Conservation (phyloP, 345 rosid genomes). For the Dovyalis caffra region DNA sequence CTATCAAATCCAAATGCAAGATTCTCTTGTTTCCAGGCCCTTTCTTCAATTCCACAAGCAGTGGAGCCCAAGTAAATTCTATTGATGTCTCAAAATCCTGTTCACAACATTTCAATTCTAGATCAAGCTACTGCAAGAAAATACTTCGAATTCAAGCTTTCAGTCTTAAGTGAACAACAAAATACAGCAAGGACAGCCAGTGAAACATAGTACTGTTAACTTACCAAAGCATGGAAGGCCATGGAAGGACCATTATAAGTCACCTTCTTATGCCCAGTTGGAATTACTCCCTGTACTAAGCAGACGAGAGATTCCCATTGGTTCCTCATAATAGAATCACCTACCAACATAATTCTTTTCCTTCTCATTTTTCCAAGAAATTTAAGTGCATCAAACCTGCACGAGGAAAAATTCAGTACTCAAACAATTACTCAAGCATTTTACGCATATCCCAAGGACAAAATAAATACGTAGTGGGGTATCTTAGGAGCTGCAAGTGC, state of each 20-base stretch:
- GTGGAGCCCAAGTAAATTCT: conserved; percentile 92
- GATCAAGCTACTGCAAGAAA: not conserved
- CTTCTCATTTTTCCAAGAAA: conserved; percentile 79
- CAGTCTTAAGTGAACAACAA: no score
- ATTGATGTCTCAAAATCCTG: conserved; percentile 80
- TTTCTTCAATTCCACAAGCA: conserved; percentile 78
- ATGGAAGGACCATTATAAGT: conserved; percentile 74
- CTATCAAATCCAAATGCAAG: conserved; percentile 79
- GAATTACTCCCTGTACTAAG: conserved; percentile 82
- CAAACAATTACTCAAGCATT: not conserved
- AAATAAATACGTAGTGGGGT: not conserved
- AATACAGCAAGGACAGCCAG: not conserved
- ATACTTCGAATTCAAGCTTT: no score
- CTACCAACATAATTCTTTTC: conserved; percentile 85
- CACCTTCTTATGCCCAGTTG: conserved; percentile 62
- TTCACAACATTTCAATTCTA: not conserved
- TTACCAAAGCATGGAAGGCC: conserved; percentile 86
- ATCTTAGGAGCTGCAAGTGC: no score
- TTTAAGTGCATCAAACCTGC: conserved; percentile 81
- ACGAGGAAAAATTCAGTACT: not conserved
- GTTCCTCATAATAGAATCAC: conserved; percentile 97
- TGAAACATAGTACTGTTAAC: not conserved
- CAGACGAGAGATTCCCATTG: conserved; percentile 98
- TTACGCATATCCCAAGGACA: not conserved
- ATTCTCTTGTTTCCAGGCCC: conserved; percentile 55